Conservation (phyloP, 225 moss, liverwort and hornwort genomes). For the Antitrichia curtipendula region DNA sequence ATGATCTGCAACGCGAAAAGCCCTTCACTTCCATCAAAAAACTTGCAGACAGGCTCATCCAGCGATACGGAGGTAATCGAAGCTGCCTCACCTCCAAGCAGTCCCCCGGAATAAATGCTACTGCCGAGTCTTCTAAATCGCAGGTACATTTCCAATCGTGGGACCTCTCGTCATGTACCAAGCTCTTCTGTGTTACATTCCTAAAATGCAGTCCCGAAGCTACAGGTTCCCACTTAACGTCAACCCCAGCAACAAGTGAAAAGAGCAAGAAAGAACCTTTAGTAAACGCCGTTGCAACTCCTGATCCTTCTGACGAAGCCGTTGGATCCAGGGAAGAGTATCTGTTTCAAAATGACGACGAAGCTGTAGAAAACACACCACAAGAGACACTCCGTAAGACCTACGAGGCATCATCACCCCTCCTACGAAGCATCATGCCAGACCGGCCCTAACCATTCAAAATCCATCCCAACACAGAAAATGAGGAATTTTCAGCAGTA, state of each 20-base stretch:
- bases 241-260: background rate
- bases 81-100: background rate
- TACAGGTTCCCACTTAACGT: background rate
- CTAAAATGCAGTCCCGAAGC: background rate
- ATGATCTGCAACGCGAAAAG: constrained; percentile 35
- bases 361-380: constrained; percentile 27
- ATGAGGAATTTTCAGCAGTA: background rate
- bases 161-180: background rate
- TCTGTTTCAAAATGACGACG: constrained; percentile 97
- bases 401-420: background rate
- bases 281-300: constrained; percentile 83
- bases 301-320: constrained; percentile 79
- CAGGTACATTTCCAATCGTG: background rate
- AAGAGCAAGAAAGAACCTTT: constrained; percentile 26
- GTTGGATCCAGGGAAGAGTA: constrained; percentile 88
- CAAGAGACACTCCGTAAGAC: background rate
- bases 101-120: background rate
- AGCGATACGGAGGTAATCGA: background rate
- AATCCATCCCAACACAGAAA: background rate
- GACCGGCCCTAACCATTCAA: background rate
- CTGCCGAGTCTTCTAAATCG: background rate
- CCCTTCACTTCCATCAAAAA: background rate
- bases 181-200: background rate
- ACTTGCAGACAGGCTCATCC: background rate
- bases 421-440: background rate